These are phyloP conservation scores for Kickxella alabastrina DNA, from an alignment of 192 early-diverging fungal species.

Conservation along the genomic window DNA sequence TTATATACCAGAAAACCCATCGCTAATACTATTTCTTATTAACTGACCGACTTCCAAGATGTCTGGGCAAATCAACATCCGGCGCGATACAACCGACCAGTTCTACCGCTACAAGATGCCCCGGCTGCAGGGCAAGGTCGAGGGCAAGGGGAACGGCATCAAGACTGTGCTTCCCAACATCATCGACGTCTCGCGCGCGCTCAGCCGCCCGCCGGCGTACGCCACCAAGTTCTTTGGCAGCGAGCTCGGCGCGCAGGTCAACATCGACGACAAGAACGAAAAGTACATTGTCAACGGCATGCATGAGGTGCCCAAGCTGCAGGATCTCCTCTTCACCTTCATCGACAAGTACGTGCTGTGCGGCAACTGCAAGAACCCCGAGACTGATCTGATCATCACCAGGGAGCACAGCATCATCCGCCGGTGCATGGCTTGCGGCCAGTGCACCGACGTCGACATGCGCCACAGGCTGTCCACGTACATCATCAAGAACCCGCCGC, in stretches of 20 bases:
- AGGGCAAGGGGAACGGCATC: conserved; percentile 98
- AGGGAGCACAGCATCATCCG: conserved; percentile 59
- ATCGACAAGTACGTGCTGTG: conserved; percentile 96
- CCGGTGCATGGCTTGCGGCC: conserved; percentile 93
- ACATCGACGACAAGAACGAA: conserved; percentile 84
- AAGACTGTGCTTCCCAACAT: conserved; percentile 99
- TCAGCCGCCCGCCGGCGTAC: conserved; percentile 83
- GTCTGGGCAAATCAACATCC: conserved; percentile 76
- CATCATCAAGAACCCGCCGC: conserved; percentile 92
- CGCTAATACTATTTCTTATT: neutral
- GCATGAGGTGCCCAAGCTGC: conserved; percentile 83
- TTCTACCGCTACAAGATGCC: conserved; percentile 99
- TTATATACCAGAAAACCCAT: neutral
- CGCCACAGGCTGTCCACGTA: conserved; percentile 83
- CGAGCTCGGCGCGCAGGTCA: conserved; percentile 93
- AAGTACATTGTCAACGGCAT: conserved; percentile 95
- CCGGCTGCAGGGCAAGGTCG: conserved; percentile 78
- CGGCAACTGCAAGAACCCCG: conserved; percentile 89
- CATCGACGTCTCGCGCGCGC: conserved; percentile 84
- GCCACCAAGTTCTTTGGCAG: conserved; percentile 91
- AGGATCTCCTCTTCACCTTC: conserved; percentile 80
- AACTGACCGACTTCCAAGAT: too few relatives aligned
- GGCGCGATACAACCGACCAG: conserved; percentile 83
- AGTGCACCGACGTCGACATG: conserved; percentile 76
- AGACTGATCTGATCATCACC: conserved; percentile 82